Evolutionary conservation across 495 filamentous ascomycete species (phyloP).

Genomic region (Aspergillus sclerotiicarbonarius): DNA sequence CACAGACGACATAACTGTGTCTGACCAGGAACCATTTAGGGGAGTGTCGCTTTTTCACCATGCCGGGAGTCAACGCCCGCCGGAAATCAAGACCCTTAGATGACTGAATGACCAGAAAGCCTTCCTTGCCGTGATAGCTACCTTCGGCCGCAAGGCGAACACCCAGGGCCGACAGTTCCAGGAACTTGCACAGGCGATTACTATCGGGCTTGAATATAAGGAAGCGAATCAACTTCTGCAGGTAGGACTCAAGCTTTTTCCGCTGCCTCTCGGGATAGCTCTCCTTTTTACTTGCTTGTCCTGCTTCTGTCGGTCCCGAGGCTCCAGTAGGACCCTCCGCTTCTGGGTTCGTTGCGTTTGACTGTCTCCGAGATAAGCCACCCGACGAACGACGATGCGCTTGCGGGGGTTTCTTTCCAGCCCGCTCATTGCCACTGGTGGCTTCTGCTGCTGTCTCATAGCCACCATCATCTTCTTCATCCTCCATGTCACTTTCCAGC

Average conservation of each 20-base stretch:
- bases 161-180: constrained; percentile 91
- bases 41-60: constrained; percentile 75
- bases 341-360: constrained; percentile 50
- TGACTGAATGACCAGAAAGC: constrained; percentile 85
- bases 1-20: constrained; percentile 95
- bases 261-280: constrained; percentile 70
- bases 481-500: constrained; percentile 71
- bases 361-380: constrained; percentile 51
- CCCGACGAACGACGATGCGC: constrained; percentile 58
- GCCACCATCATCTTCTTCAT: constrained; percentile 71
- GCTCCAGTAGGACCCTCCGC: constrained; percentile 41
- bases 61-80: constrained; percentile 69
- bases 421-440: constrained; percentile 56
- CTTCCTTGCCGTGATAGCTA: constrained; percentile 97
- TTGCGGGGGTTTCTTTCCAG: constrained; percentile 40
- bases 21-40: constrained; percentile 98
- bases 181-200: constrained; percentile 92
- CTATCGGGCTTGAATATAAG: constrained; percentile 95
- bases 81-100: constrained; percentile 89
- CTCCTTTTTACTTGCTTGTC: constrained; percentile 43
- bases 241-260: constrained; percentile 82
- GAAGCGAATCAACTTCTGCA: constrained; percentile 92
- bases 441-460: constrained; percentile 57
- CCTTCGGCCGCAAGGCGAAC: constrained; percentile 94
- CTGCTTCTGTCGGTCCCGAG: constrained; percentile 45